Conservation (phyloP, 1,139 yeast species). For the Kluyveromyces sp. region DNA sequence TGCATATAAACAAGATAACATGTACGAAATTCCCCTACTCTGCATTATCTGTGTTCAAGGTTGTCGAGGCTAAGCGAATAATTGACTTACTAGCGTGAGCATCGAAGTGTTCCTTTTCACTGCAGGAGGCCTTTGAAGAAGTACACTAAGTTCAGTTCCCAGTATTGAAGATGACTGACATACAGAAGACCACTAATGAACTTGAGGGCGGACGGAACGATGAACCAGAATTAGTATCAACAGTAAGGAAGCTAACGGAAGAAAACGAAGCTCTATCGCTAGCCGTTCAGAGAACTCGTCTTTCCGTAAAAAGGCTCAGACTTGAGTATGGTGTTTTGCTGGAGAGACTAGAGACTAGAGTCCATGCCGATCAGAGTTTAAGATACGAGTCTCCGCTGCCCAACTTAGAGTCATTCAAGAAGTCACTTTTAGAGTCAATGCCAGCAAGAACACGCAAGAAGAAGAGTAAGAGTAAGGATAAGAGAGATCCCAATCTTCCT, state of each 20-base stretch:
- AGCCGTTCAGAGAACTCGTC: constrained; percentile 72
- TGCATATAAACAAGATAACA: no score
- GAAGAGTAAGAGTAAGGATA: constrained; percentile 29
- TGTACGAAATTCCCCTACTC: no score
- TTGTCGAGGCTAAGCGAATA: no score
- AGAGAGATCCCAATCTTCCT: constrained; percentile 75
- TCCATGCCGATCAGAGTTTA: constrained; percentile 28
- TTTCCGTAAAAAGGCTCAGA: constrained; percentile 69
- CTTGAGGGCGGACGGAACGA: neutral
- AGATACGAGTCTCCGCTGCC: constrained; percentile 29
- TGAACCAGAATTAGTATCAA: constrained; percentile 30
- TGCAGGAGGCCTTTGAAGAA: no score
- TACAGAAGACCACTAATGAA: neutral
- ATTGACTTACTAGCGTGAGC: no score
- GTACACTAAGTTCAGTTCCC: no score
- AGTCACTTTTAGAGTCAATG: constrained; percentile 25
- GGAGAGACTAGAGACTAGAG: constrained; percentile 68
- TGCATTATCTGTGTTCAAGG: no score
- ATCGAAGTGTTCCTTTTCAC: no score
- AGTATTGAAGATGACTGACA: neutral
- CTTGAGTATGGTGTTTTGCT: constrained; percentile 74
- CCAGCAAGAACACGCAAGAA: constrained; percentile 28
- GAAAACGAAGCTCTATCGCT: constrained; percentile 73
- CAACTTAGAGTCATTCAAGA: constrained; percentile 24
- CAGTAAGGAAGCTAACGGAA: constrained; percentile 64